Conservation (phyloP, 164 flowering plant species). For the Vitis amurensis region DNA sequence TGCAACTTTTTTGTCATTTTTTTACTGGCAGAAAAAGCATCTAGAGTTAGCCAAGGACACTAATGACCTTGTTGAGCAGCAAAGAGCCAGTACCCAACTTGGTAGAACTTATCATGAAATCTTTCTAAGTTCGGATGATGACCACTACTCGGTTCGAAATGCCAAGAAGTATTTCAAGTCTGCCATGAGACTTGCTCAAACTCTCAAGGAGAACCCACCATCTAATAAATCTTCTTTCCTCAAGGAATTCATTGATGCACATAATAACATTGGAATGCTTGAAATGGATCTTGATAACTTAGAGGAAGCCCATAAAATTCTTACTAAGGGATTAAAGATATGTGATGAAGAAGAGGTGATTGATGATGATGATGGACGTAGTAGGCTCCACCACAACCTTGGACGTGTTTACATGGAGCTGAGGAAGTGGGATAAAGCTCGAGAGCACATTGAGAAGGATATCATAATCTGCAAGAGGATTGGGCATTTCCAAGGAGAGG, state of each 20-base stretch:
- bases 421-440: conserved; percentile 78
- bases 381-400: conserved; percentile 92
- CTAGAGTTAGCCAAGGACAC: conserved; percentile 76
- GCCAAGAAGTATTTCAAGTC: conserved; percentile 81
- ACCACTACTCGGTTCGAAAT: conserved; percentile 59
- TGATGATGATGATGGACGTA: conserved; percentile 71
- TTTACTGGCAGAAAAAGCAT: conserved; percentile 71
- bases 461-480: conserved; percentile 74
- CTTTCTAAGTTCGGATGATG: conserved; percentile 60
- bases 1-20: not conserved
- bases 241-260: conserved; percentile 89
- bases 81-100: conserved; percentile 92
- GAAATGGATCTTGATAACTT: conserved; percentile 90
- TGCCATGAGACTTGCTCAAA: conserved; percentile 74
- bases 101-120: conserved; percentile 95
- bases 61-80: conserved; percentile 81
- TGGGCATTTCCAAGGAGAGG: conserved; percentile 84
- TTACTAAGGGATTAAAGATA: conserved; percentile 62
- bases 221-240: conserved; percentile 45
- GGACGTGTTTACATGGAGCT: conserved; percentile 77
- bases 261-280: conserved; percentile 93
- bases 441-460: conserved; percentile 74
- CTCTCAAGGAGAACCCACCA: conserved; percentile 56
- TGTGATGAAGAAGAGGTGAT: conserved; percentile 90
- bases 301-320: conserved; percentile 64